Evolutionary conservation across 2,329 filamentous ascomycete genomes (phyloP).

Genomic region (Cordyceps cicadae): DNA sequence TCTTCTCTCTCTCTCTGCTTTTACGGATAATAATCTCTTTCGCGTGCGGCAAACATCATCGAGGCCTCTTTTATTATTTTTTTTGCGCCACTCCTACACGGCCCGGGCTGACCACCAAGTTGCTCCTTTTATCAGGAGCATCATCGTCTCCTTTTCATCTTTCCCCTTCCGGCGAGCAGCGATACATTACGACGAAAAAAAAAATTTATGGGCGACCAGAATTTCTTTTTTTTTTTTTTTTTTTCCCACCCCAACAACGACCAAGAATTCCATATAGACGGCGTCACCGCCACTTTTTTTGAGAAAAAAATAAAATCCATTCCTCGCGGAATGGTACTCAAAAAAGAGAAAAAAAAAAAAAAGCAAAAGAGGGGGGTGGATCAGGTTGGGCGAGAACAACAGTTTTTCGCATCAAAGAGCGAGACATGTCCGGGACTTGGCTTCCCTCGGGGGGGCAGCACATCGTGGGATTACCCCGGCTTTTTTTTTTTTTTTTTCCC

Average conservation of each 20-base stretch:
- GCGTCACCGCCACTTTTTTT: slow-evolving; percentile 10
- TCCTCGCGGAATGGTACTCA: slow-evolving; percentile 12
- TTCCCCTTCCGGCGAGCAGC: background rate
- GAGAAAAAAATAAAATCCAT: slow-evolving; percentile 2
- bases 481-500: no score
- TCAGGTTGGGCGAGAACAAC: background rate
- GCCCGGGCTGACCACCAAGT: slow-evolving; percentile 4
- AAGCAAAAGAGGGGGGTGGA: slow-evolving; percentile 7
- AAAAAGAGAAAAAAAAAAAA: no score
- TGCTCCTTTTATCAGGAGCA: background rate
- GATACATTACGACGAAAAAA: slow-evolving; percentile 5
- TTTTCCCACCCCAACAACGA: background rate
- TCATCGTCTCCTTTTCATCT: background rate
- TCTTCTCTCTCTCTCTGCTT: background rate
- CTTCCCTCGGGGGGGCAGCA: background rate
- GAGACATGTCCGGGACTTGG: background rate
- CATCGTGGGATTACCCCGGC: no score
- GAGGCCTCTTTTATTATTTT: background rate
- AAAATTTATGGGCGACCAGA: slow-evolving; percentile 3
- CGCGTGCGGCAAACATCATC: background rate
- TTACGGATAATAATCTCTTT: slow-evolving; percentile 1
- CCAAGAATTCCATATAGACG: slow-evolving; percentile 11
- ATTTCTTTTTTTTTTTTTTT: background rate
- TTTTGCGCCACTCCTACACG: background rate
- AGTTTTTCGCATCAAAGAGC: slow-evolving; percentile 1